Conservation (phyloP, 352 stramenopile genomes). For the Achlya hypogyna region DNA sequence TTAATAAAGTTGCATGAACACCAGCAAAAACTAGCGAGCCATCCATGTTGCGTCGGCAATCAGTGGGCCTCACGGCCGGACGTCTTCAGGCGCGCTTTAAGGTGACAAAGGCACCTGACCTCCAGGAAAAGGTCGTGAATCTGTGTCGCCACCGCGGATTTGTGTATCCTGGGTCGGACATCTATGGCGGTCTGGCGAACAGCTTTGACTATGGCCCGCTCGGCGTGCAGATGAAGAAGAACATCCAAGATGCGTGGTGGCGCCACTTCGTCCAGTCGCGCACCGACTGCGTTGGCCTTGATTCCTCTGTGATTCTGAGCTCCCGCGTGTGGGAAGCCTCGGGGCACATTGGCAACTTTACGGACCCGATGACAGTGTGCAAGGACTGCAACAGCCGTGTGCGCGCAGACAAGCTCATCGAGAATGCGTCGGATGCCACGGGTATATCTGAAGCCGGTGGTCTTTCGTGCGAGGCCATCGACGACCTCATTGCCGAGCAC, state of each 20-base stretch:
- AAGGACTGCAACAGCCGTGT: constrained; percentile 85
- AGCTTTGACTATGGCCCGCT: constrained; percentile 97
- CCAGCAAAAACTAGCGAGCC: not conserved
- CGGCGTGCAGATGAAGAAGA: constrained; percentile 94
- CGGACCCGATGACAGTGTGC: constrained; percentile 97
- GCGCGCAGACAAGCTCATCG: constrained; percentile 64
- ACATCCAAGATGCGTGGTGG: constrained; percentile 97
- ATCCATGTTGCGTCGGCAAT: not conserved
- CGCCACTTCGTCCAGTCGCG: constrained; percentile 91
- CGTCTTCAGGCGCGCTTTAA: not conserved
- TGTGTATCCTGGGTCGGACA: constrained; percentile 91
- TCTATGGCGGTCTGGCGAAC: constrained; percentile 96
- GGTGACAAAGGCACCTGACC: constrained; percentile 19
- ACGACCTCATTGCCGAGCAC: constrained; percentile 37
- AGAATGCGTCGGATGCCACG: constrained; percentile 30
- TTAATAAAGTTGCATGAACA: not conserved
- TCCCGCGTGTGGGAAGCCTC: constrained; percentile 91
- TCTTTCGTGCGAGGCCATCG: constrained; percentile 49
- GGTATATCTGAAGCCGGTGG: constrained; percentile 41
- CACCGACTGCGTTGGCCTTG: constrained; percentile 92
- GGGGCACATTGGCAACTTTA: constrained; percentile 96
- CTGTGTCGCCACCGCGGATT: constrained; percentile 89
- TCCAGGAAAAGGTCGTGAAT: constrained; percentile 67
- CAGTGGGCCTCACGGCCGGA: not conserved
- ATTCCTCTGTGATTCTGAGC: constrained; percentile 94